Evolutionary conservation across 108 stramenopile genomes (phyloP), one percentile per base, ranked within the genome.

Genomic region (Nitzschia palea): DNA sequence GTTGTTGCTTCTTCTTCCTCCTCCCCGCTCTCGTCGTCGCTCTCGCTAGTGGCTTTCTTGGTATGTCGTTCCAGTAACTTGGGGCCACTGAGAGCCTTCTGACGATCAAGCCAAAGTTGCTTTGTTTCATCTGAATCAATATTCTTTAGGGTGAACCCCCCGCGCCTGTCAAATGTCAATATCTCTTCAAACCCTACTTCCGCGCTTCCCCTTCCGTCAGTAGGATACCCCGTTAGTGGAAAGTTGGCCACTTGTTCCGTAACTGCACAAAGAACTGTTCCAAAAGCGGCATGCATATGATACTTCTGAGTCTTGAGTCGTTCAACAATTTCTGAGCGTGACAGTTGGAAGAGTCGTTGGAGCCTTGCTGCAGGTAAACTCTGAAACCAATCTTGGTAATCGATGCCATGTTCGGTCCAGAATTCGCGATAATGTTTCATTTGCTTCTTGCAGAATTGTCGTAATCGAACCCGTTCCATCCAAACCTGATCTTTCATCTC

Each of bases 401-500:
- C 51, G 5, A 67, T 65, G 28, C 61, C 78, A 15, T 77, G 68
- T 30, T 82, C 76, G 30, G 77, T 64, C 83, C 85, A 84, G 69
- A 94, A 88, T 4, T 34, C 37, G 18, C 65, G 50, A 73, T 89
- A 94, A 1, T 30, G 60, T 27, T 15, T 47, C 88, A 90, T 95
- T 30, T 89, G 85, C 66, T 63, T 68, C 69, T 95, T 95, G 79
- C 90, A 80, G 51, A 79, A 80, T 43, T 80, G 88, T 6, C 92
- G 68, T 69, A 96, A 71, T 55, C 82, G 68, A 25, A 91, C 75
- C 27, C 92, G 81, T 71, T 93, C 90, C 30, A 75, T 69, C 95
- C 95, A 96, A 22, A 96, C 83, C 63, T 88, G 76, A 61, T 91
- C 90, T 50, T 77, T 64, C 89, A 91, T 86, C 3, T 91, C 86